phyloP scores from a whole-genome alignment of 805 yeast species.

The Starmerella bacillaris region DNA sequence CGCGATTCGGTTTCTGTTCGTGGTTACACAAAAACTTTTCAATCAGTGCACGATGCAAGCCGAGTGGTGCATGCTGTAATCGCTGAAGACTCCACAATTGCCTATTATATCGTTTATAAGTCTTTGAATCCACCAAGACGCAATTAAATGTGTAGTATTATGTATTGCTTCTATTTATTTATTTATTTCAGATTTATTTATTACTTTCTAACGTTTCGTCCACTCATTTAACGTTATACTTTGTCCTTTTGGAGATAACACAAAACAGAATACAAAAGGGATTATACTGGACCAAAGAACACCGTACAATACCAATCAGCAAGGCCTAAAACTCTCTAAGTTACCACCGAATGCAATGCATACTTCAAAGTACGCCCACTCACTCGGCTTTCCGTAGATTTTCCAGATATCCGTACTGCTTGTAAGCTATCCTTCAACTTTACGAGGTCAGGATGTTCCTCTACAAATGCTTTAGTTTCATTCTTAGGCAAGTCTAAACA shows the following conservation, averaged over 20 bases:
- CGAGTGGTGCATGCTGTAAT: slow-evolving; percentile 27
- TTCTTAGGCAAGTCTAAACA: background rate
- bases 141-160: slow-evolving; percentile 18
- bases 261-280: too few relatives aligned
- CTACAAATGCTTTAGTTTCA: too few relatives aligned
- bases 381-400: too few relatives aligned
- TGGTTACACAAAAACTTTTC: slow-evolving; percentile 22
- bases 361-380: too few relatives aligned
- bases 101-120: slow-evolving; percentile 26
- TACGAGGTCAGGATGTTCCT: too few relatives aligned
- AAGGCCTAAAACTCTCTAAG: too few relatives aligned
- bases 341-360: too few relatives aligned
- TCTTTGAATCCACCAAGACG: slow-evolving; percentile 26
- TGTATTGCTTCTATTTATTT: background rate
- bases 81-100: slow-evolving; percentile 28
- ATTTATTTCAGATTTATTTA: background rate
- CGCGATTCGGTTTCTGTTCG: slow-evolving; percentile 22
- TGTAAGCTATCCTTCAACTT: too few relatives aligned
- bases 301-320: too few relatives aligned
- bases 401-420: too few relatives aligned
- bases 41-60: slow-evolving; percentile 7
- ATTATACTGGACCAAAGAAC: too few relatives aligned
- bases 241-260: background rate
- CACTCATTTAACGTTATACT: background rate
- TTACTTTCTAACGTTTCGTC: background rate